Percentiles rank a stretch among this genome's conserved stretches.
phyloP scores from a whole-genome alignment of 1,284 basidiomycete genomes.

The Microbotryomycetes sp. region DNA sequence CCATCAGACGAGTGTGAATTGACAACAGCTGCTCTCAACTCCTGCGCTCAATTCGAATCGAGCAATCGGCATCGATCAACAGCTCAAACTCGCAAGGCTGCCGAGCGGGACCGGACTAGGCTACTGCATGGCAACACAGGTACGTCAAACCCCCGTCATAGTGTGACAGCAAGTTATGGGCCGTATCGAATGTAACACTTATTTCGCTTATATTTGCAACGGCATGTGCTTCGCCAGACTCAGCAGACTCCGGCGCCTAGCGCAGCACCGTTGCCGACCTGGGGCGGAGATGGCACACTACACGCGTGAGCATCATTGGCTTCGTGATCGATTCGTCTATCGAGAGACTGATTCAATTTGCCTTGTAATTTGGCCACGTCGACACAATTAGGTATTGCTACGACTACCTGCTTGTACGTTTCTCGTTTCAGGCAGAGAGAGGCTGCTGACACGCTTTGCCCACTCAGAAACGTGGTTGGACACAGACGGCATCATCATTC shows the following conservation, averaged over 20 bases:
- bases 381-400: slow-evolving; percentile 27
- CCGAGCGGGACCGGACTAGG: too few species aligned
- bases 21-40: too few species aligned
- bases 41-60: too few species aligned
- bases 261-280: slow-evolving; percentile 2
- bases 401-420: slow-evolving; percentile 30
- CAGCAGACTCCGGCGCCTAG: background rate
- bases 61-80: too few species aligned
- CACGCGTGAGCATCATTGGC: slow-evolving; percentile 22
- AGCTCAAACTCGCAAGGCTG: too few species aligned
- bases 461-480: slow-evolving; percentile 33
- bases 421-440: background rate
- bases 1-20: too few species aligned
- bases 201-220: too few species aligned
- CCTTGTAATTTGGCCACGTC: background rate
- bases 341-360: background rate
- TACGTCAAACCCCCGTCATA: too few species aligned
- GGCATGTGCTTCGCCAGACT: background rate
- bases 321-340: too few species aligned
- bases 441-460: background rate
- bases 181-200: too few species aligned
- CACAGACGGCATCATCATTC: slow-evolving; percentile 20
- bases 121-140: background rate
- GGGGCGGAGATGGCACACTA: slow-evolving; percentile 31
- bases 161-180: too few species aligned